Conservation (phyloP, 2,329 filamentous ascomycete genomes). For the Neurospora crassa region DNA sequence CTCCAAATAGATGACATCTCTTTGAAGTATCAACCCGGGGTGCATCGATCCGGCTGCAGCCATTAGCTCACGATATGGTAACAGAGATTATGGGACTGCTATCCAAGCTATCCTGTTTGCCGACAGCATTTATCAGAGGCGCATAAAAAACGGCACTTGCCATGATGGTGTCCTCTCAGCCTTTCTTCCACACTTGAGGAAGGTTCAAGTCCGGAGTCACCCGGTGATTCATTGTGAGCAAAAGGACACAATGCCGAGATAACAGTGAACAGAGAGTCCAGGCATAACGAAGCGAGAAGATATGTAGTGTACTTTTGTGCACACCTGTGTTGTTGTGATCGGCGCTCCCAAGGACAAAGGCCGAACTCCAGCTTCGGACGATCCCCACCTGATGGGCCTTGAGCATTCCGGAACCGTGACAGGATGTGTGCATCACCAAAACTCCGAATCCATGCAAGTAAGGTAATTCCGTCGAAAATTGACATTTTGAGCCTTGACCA, state of each 20-base stretch:
- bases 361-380: not conserved
- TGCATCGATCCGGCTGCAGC: not conserved
- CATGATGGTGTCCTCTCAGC: not conserved
- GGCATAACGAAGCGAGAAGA: not conserved
- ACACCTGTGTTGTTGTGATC: not conserved
- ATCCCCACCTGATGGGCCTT: not conserved
- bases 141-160: not conserved
- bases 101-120: not conserved
- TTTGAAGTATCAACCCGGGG: not conserved
- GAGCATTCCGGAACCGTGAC: not conserved
- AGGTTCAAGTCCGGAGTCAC: not conserved
- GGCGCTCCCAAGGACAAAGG: not conserved
- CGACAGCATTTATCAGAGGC: not conserved
- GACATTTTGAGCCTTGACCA: not conserved
- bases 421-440: not conserved
- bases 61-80: not conserved
- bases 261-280: not conserved
- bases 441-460: not conserved
- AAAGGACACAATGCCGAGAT: not conserved
- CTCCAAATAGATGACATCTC: slow-evolving; percentile 1
- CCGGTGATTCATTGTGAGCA: not conserved
- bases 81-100: not conserved
- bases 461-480: not conserved
- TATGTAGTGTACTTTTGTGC: not conserved
- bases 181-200: not conserved